Conservation (phyloP, 148 eudicot genomes). For the Pouteria glomerata region DNA sequence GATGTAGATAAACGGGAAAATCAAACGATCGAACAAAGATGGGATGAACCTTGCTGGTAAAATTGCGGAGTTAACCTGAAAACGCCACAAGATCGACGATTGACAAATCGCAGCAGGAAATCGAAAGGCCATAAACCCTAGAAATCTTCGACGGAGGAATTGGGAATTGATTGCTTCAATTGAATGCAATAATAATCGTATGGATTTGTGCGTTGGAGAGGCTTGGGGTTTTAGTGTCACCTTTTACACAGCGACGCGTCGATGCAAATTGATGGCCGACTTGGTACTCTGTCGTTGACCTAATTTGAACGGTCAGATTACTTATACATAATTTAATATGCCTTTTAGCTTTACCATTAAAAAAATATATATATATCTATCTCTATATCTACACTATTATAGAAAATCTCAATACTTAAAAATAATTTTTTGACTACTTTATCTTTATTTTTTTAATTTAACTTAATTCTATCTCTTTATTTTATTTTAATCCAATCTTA, state of each 20-base stretch:
- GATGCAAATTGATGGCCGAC: too few relatives aligned
- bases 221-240: background rate
- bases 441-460: too few relatives aligned
- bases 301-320: too few relatives aligned
- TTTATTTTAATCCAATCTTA: too few relatives aligned
- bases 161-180: background rate
- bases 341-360: too few relatives aligned
- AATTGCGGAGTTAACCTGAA: background rate
- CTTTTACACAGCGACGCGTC: background rate
- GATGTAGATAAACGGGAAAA: background rate
- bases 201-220: background rate
- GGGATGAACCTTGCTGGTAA: background rate
- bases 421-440: too few relatives aligned
- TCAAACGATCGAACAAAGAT: background rate
- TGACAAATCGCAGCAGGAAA: background rate
- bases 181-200: background rate
- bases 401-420: too few relatives aligned
- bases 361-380: too few relatives aligned
- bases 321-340: too few relatives aligned
- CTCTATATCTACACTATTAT: too few relatives aligned
- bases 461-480: too few relatives aligned
- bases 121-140: constrained; percentile 15
- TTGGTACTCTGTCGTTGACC: too few relatives aligned
- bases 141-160: constrained; percentile 7
- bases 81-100: background rate